Conservation (phyloP, 495 filamentous ascomycete species). For the Corynascus novoguineensis region DNA sequence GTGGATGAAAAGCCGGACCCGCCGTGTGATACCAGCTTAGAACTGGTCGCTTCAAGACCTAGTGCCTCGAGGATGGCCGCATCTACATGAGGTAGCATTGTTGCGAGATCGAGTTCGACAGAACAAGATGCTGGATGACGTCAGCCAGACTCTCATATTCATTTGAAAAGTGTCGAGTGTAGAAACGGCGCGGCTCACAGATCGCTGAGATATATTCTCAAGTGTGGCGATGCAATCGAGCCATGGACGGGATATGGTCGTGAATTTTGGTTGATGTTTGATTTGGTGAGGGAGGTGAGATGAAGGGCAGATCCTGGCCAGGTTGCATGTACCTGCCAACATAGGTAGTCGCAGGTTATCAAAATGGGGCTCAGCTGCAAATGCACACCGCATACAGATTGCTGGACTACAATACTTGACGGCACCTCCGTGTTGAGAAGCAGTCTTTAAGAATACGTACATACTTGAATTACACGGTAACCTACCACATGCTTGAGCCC, state of each 20-base stretch:
- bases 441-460: too few relatives aligned
- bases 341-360: too few relatives aligned
- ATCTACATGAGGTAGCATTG: constrained; percentile 38
- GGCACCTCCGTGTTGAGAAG: too few relatives aligned
- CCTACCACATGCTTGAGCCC: too few relatives aligned
- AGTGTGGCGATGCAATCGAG: too few relatives aligned
- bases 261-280: neutral
- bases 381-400: too few relatives aligned
- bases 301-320: too few relatives aligned
- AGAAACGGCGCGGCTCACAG: neutral
- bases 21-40: constrained; percentile 58
- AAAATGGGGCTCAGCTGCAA: too few relatives aligned
- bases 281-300: neutral
- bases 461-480: too few relatives aligned
- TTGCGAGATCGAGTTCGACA: neutral
- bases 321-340: too few relatives aligned
- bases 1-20: constrained; percentile 71
- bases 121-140: neutral
- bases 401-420: too few relatives aligned
- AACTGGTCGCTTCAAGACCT: constrained; percentile 53
- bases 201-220: neutral
- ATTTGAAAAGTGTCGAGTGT: neutral
- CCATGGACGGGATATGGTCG: too few relatives aligned
- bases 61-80: constrained; percentile 58
- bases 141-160: neutral